Evolutionary conservation across 192 early-diverging fungal genomes (phyloP).

Genomic region (Lunasporangiospora selenospora): DNA sequence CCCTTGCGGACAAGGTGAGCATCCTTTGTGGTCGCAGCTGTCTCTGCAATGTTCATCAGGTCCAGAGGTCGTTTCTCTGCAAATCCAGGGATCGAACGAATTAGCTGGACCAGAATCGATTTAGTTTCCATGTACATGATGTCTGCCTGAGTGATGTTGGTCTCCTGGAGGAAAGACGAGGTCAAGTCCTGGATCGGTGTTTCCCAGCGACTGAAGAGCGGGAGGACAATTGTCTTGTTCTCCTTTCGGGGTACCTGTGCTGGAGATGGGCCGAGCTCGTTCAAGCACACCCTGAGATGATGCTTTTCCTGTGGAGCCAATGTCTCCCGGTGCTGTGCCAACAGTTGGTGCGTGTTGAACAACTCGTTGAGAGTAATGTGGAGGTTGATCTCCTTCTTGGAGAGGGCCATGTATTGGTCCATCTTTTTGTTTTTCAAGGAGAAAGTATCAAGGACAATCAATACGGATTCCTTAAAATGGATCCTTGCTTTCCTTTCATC

Average conservation of each 20-base stretch:
- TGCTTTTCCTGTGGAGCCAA: conserved; percentile 82
- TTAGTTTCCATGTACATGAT: conserved; percentile 97
- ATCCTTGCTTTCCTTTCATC: too few relatives aligned
- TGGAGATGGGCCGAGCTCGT: conserved; percentile 78
- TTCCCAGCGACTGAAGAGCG: conserved; percentile 86
- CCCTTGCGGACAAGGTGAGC: conserved; percentile 90
- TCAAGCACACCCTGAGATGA: conserved; percentile 79
- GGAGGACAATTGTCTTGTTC: conserved; percentile 74
- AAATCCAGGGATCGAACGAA: conserved; percentile 86
- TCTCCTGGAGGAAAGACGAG: conserved; percentile 77
- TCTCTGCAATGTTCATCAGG: conserved; percentile 79
- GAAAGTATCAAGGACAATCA: not conserved
- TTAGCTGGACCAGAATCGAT: conserved; percentile 90
- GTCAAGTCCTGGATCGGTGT: conserved; percentile 75
- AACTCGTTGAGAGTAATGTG: conserved; percentile 96
- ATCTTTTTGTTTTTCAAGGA: conserved; percentile 58
- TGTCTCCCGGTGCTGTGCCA: conserved; percentile 82
- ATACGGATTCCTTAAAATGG: not conserved
- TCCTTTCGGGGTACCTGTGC: conserved; percentile 81
- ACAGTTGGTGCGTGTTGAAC: conserved; percentile 87
- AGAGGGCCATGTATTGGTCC: conserved; percentile 97
- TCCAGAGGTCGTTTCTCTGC: conserved; percentile 59
- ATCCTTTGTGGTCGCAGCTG: conserved; percentile 88
- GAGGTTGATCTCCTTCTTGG: conserved; percentile 89
- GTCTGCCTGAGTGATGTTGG: conserved; percentile 91